Conservation (phyloP, 805 yeast genomes). For the Candida nitratophila region DNA sequence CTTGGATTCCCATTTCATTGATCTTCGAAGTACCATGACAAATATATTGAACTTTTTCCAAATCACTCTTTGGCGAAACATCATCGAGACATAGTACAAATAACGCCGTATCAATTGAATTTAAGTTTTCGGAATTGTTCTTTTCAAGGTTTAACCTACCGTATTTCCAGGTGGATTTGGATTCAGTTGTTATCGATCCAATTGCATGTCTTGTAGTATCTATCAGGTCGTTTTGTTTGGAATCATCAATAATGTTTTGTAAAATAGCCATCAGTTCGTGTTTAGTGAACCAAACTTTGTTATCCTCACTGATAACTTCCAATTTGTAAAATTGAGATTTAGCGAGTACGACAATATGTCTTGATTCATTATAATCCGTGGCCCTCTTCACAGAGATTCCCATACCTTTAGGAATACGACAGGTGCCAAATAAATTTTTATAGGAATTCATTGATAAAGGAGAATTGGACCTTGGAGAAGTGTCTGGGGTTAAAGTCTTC, state of each 20-base stretch:
- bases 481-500: slow-evolving; percentile 49
- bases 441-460: slow-evolving; percentile 67
- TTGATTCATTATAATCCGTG: slow-evolving; percentile 27
- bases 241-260: slow-evolving; percentile 34
- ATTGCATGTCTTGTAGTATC: slow-evolving; percentile 38
- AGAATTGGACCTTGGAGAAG: slow-evolving; percentile 39
- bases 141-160: slow-evolving; percentile 35
- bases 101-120: slow-evolving; percentile 39
- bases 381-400: slow-evolving; percentile 34
- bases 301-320: slow-evolving; percentile 38
- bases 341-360: slow-evolving; percentile 44
- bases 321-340: slow-evolving; percentile 44
- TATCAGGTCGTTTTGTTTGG: slow-evolving; percentile 27
- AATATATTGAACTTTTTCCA: slow-evolving; percentile 41
- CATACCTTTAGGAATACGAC: slow-evolving; percentile 42
- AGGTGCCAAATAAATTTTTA: slow-evolving; percentile 59
- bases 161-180: slow-evolving; percentile 39
- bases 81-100: slow-evolving; percentile 46
- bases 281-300: slow-evolving; percentile 46
- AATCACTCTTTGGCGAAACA: slow-evolving; percentile 37
- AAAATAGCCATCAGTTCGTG: slow-evolving; percentile 40
- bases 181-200: slow-evolving; percentile 50
- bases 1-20: slow-evolving; percentile 40
- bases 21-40: slow-evolving; percentile 45
- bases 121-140: slow-evolving; percentile 30